Evolutionary conservation across 2,329 filamentous ascomycete genomes (phyloP), one percentile per base, ranked within the genome.

Genomic region (Fusarium torulosum): DNA sequence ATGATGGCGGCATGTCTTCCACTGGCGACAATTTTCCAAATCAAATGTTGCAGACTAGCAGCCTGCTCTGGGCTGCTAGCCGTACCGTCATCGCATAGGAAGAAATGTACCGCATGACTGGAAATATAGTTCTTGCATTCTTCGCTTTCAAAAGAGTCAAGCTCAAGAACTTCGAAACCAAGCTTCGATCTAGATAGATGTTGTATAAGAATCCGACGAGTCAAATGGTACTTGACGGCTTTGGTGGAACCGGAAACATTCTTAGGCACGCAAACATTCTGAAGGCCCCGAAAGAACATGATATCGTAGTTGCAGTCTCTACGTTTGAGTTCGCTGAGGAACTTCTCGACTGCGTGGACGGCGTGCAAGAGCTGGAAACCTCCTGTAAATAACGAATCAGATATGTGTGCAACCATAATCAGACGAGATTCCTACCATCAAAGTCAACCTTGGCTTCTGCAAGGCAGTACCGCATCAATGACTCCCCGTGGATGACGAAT

Each of bases 351-450:
- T 2, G 86, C 84, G 73, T 91, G 90, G 6, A 89, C 84, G 0
- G 89, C 90, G 75, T 93, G 91, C 1, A 94, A 81, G 8, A 94
- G 75, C 75, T 94, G 91, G 58, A 91, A 90, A 1, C 90, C 91
- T 49, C 81, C 82, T 85, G 63, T 29, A 10, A 4, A 11, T 37
- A 42, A 60, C 31, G 63, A 33, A 65, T 47, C 65, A 70, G 52
- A 38, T 7, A 10, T 7, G 21, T 9, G 9, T 20, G 7, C 13
- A 14, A 13, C 29, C 9, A 23, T 27, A 17, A 9, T 13, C 9
- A 10, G 20, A 37, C 19, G 14, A 17, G 44, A 37, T 15, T 54
- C 76, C 59, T 76, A 85, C 83, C 75, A 53, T 84, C 71, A 67
- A 91, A 91, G 72, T 93, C 88, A 40, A 94, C 84, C 21, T 84